Conservation (phyloP, 164 flowering plant species). For the Annona squamosa region DNA sequence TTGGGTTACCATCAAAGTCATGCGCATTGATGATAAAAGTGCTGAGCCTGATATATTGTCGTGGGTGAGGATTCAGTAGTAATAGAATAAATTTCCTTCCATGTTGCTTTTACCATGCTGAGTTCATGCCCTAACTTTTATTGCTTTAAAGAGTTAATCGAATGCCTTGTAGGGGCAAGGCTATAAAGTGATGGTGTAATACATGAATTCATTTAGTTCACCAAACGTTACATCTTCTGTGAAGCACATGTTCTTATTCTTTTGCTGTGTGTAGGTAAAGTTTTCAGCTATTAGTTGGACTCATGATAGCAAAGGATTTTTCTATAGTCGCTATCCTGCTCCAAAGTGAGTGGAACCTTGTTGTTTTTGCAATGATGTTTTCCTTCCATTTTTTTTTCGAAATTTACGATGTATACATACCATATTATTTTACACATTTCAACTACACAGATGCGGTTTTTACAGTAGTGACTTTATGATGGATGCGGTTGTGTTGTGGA, state of each 20-base stretch:
- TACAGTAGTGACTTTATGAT: conserved; percentile 4
- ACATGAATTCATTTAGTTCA: background rate
- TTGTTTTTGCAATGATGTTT: background rate
- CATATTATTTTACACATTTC: background rate
- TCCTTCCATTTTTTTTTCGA: background rate
- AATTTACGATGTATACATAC: background rate
- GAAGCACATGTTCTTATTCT: background rate
- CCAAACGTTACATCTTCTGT: background rate
- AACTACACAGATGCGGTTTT: background rate
- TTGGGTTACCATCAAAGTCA: conserved; percentile 90
- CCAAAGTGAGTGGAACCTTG: conserved; percentile 58
- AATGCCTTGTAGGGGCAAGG: background rate
- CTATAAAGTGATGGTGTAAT: background rate
- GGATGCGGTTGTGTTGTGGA: conserved; percentile 2
- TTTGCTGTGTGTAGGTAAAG: conserved; percentile 59
- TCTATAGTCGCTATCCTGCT: conserved; percentile 87
- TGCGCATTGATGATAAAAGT: conserved; percentile 61
- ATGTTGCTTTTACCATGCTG: background rate
- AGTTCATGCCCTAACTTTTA: background rate
- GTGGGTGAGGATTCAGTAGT: conserved; percentile 50
- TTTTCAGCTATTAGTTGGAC: conserved; percentile 84
- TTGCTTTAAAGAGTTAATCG: background rate
- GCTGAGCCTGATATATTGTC: conserved; percentile 59
- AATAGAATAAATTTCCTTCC: background rate
- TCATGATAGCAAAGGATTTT: conserved; percentile 88